These are phyloP conservation scores for Apiospora kogelbergensis DNA, from an alignment of 2,329 filamentous ascomycete species.

Conservation along the genomic window DNA sequence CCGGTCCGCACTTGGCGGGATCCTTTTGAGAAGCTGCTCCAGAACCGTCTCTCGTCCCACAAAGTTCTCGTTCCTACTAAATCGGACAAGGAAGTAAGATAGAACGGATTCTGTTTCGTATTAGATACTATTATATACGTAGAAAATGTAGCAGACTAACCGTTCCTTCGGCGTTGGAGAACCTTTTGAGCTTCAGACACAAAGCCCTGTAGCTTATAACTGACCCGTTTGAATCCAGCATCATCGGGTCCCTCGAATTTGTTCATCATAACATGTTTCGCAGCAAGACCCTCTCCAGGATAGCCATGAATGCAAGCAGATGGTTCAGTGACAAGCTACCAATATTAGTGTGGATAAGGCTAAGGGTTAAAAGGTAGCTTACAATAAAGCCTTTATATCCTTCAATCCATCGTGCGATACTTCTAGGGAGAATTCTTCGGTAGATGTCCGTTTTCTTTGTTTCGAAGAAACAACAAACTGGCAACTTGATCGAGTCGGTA, in stretches of 20 bases:
- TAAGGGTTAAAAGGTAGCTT: neutral
- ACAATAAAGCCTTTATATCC: neutral
- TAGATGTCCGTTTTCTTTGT: neutral
- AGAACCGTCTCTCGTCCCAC: neutral
- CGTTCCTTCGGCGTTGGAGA: neutral
- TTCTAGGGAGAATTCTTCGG: neutral
- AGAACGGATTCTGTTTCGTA: too few species aligned
- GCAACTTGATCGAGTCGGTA: conserved; percentile 16
- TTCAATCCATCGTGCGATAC: neutral
- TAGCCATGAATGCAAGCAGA: neutral
- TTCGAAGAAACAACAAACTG: conserved; percentile 18
- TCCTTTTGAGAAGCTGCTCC: neutral
- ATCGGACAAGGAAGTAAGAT: neutral
- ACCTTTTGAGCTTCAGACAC: neutral
- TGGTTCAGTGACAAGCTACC: neutral
- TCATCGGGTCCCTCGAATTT: neutral
- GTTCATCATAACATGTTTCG: neutral
- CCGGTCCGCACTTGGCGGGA: neutral
- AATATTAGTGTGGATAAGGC: neutral
- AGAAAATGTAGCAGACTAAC: too few species aligned
- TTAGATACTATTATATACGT: too few species aligned
- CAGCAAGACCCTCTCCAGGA: neutral
- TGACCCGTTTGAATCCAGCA: neutral
- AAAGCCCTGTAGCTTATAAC: neutral
- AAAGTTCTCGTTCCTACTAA: neutral